Conservation (phyloP, 371 early-diverging fungal genomes). For the Mortierella sp. region DNA sequence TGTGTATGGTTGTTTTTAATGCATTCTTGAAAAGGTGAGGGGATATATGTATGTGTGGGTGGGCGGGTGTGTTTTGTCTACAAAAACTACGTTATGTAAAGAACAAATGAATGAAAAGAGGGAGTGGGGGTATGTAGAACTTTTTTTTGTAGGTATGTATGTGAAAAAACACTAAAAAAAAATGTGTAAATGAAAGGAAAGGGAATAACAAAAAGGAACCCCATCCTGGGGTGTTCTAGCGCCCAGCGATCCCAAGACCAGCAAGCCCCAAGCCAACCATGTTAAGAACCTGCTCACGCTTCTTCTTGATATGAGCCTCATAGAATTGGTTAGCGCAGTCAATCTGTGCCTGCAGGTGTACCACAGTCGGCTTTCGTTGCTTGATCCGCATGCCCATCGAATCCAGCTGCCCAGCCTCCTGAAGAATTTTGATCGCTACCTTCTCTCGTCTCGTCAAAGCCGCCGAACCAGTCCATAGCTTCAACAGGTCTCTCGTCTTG, state of each 20-base stretch:
- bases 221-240: not conserved
- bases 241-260: conserved; percentile 6
- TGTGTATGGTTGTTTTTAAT: not conserved
- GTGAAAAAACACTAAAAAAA: not conserved
- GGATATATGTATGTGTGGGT: not conserved
- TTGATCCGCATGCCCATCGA: conserved; percentile 27
- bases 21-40: not conserved
- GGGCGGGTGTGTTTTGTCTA: not conserved
- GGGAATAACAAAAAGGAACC: not conserved
- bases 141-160: not conserved
- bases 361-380: conserved; percentile 4
- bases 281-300: conserved; percentile 25
- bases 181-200: not conserved
- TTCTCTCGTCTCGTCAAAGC: conserved; percentile 31
- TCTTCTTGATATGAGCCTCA: conserved; percentile 31
- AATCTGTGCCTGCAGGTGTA: conserved; percentile 22
- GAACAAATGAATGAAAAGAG: not conserved
- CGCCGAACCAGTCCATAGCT: conserved; percentile 48
- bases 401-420: conserved; percentile 43
- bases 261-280: not conserved
- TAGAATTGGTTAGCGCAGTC: conserved; percentile 40
- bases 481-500: conserved; percentile 47
- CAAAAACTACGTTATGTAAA: not conserved
- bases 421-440: conserved; percentile 31
- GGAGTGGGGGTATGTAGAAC: not conserved